Percentiles rank a stretch among this genome's conserved stretches.
phyloP scores from a whole-genome alignment of 768 basidiomycete genomes.

The Boletus rufocinnamomeus region DNA sequence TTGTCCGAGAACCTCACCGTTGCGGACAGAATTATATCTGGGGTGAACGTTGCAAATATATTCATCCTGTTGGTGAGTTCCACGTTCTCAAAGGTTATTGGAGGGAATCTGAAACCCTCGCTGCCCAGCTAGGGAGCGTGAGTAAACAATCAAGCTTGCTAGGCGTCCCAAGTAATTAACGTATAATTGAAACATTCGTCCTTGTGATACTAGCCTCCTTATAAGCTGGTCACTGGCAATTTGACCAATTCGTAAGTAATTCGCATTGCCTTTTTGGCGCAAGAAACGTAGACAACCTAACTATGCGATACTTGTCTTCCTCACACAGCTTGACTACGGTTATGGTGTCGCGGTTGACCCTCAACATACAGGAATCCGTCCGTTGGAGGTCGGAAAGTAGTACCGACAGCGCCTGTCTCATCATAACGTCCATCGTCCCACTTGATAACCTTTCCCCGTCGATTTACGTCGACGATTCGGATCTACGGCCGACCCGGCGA shows the following conservation, averaged over 20 bases:
- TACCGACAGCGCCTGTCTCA: too few relatives aligned
- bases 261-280: too few relatives aligned
- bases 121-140: slow-evolving; percentile 6
- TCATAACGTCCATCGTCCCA: too few relatives aligned
- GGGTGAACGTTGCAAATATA: slow-evolving; percentile 12
- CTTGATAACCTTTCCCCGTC: too few relatives aligned
- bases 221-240: neutral
- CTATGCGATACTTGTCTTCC: too few relatives aligned
- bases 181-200: neutral
- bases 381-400: too few relatives aligned
- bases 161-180: neutral
- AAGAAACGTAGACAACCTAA: too few relatives aligned
- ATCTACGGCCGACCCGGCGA: too few relatives aligned
- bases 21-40: slow-evolving; percentile 14
- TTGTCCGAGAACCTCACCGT: neutral
- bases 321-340: too few relatives aligned
- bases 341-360: too few relatives aligned
- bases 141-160: neutral
- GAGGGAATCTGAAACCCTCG: neutral
- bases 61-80: slow-evolving; percentile 9
- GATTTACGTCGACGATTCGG: too few relatives aligned
- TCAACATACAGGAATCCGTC: too few relatives aligned
- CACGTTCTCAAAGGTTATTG: neutral
- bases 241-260: slow-evolving; percentile 4
- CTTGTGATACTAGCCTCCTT: neutral